Base-by-base conservation (phyloP, 345 rosid species). In the Erodium maritimum region DNA sequence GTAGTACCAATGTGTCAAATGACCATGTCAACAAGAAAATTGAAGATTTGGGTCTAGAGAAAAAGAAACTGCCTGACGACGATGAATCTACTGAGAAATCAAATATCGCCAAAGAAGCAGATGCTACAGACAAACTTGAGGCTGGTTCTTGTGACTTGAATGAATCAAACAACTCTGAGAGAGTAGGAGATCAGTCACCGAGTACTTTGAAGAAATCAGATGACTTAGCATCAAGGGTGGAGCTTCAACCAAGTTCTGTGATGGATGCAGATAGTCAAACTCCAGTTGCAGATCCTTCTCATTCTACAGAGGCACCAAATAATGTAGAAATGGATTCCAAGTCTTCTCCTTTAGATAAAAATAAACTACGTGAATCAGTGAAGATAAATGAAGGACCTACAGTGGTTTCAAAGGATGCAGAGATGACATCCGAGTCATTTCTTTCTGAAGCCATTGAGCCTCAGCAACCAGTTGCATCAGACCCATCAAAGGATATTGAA, bases 401-500 rank as follows among this genome's bases (percentile, higher is more conserved):
- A n/a, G n/a, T n/a, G n/a, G n/a, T n/a, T n/a, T 42, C 48, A 42
- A 42, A 42, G 13, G 37, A 42, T 42, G 48, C 12, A 11, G 48
- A 42, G 3, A 42, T 42, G 68, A 69, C 70, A 46, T 65, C 79
- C 19, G 83, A 76, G 65, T 22, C 69, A 17, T n/a, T 60, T 61
- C 66, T 75, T 33, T 50, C 60, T 14, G 81, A 70, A 60, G 79
- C 71, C 62, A 65, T 73, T 61, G 84, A 62, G 56, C 70, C 69
- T 63, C 65, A 65, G 64, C 71, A 68, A 50, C 67, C 67, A 52
- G 54, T 56, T 24, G 59, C 65, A 50, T 70, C 80, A 23, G 69
- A 70, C 56, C 61, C 61, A 18, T 50, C 66, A 23, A 79, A 70
- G 59, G 84, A 75, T 69, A 72, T 66, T 24, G 81, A 65, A 65